Conservation (phyloP, 306 rosid genomes). For the Chamaecrista fasciculata region DNA sequence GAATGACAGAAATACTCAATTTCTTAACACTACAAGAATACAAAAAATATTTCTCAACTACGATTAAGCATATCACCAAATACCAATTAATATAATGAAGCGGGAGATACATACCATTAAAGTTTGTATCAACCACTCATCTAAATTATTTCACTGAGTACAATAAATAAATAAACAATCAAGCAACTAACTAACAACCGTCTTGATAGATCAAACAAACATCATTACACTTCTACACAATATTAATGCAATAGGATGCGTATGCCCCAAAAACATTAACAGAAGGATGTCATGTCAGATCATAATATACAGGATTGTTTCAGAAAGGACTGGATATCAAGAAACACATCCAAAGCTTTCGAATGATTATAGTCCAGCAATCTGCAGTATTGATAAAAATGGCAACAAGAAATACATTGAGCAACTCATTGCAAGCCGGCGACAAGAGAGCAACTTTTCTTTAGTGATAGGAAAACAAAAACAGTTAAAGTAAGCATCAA, state of each 20-base stretch:
- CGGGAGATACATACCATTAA: neutral
- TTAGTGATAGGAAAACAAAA: conserved; percentile 18
- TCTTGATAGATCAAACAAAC: neutral
- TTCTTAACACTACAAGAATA: no score
- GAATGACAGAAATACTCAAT: no score
- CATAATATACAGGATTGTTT: neutral
- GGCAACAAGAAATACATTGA: conserved; percentile 31
- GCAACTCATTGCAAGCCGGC: conserved; percentile 28
- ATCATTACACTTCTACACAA: neutral
- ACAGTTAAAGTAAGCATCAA: no score
- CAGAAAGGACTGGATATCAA: conserved; percentile 2
- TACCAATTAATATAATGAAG: neutral
- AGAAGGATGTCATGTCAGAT: neutral
- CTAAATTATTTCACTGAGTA: neutral
- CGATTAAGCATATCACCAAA: no score
- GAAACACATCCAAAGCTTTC: conserved; percentile 22
- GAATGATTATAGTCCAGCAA: conserved; percentile 27
- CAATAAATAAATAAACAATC: neutral
- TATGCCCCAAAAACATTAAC: no score
- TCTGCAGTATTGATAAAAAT: conserved; percentile 3
- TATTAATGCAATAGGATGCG: neutral
- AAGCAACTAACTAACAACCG: neutral
- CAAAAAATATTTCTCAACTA: no score
- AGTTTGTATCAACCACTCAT: neutral
- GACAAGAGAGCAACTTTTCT: conserved; percentile 24